These are phyloP conservation scores for Pleodorina starrii DNA, from an alignment of 139 green algal genomes.

Conservation along the genomic window DNA sequence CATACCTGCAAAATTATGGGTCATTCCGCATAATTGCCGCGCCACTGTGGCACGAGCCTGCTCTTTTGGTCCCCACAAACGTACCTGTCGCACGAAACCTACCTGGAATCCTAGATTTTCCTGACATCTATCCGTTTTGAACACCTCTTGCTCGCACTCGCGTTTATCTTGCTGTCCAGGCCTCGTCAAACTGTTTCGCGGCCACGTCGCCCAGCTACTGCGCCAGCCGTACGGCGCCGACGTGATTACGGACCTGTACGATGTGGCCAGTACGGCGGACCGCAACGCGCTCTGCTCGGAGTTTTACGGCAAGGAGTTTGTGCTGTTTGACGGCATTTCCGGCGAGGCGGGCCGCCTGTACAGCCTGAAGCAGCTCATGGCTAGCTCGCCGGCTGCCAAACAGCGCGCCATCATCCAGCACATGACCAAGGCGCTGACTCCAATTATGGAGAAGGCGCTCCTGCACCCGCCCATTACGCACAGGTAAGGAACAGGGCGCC, in stretches of 20 bases:
- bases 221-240: constrained; percentile 85
- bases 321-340: constrained; percentile 75
- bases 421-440: constrained; percentile 68
- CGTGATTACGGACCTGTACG: constrained; percentile 89
- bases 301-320: constrained; percentile 86
- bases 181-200: constrained; percentile 78
- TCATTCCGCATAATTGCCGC: too few relatives aligned
- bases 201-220: constrained; percentile 83
- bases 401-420: constrained; percentile 74
- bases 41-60: too few relatives aligned
- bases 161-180: constrained; percentile 71
- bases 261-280: constrained; percentile 59
- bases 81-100: too few relatives aligned
- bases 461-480: constrained; percentile 87
- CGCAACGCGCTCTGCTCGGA: constrained; percentile 83
- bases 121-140: too few relatives aligned
- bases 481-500: constrained; percentile 69
- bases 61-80: too few relatives aligned
- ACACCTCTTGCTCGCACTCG: too few relatives aligned
- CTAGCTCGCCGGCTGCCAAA: constrained; percentile 61
- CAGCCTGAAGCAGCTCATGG: constrained; percentile 74
- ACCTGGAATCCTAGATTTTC: too few relatives aligned
- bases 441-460: constrained; percentile 92
- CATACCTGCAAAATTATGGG: too few relatives aligned
- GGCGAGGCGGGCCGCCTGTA: constrained; percentile 54